These are phyloP conservation scores for Thermomyces lanuginosus DNA, from an alignment of 2,329 filamentous ascomycete genomes.

Conservation along the genomic window DNA sequence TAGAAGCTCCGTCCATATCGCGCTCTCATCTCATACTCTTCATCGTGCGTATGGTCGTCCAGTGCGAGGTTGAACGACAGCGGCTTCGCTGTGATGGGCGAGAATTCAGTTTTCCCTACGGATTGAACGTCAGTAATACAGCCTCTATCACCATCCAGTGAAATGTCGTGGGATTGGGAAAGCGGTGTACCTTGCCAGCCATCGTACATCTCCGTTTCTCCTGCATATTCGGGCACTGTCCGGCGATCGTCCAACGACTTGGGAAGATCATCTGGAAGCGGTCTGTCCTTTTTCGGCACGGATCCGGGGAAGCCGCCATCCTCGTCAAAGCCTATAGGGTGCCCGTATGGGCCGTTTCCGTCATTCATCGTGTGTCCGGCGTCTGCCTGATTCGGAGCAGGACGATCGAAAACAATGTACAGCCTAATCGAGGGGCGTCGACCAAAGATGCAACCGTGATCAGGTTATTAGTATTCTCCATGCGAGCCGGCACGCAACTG, in stretches of 20 bases:
- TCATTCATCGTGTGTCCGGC: slow-evolving; percentile 5
- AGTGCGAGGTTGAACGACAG: slow-evolving; percentile 73
- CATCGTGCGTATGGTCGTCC: slow-evolving; percentile 59
- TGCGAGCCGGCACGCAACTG: too few species aligned
- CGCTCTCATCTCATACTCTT: slow-evolving; percentile 28
- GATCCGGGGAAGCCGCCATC: slow-evolving; percentile 4
- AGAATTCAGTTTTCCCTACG: slow-evolving; percentile 83
- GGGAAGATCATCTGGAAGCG: slow-evolving; percentile 70
- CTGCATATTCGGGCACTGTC: slow-evolving; percentile 47
- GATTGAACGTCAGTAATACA: neutral
- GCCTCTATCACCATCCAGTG: too few species aligned
- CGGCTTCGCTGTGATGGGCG: slow-evolving; percentile 68
- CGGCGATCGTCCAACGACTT: slow-evolving; percentile 81
- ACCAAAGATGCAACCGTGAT: too few species aligned
- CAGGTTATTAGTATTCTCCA: too few species aligned
- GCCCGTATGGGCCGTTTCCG: slow-evolving; percentile 15
- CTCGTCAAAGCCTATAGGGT: slow-evolving; percentile 5
- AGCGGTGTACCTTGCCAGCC: slow-evolving; percentile 85
- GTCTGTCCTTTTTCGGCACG: slow-evolving; percentile 14
- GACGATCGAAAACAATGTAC: too few species aligned
- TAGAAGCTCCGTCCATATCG: slow-evolving; percentile 16
- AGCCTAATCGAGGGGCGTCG: too few species aligned
- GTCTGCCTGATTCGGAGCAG: too few species aligned
- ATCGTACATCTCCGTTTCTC: slow-evolving; percentile 96
- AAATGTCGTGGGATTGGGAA: too few species aligned